Evolutionary conservation across 2,329 filamentous ascomycete genomes (phyloP).

Genomic region (Harringtonia lauricola): DNA sequence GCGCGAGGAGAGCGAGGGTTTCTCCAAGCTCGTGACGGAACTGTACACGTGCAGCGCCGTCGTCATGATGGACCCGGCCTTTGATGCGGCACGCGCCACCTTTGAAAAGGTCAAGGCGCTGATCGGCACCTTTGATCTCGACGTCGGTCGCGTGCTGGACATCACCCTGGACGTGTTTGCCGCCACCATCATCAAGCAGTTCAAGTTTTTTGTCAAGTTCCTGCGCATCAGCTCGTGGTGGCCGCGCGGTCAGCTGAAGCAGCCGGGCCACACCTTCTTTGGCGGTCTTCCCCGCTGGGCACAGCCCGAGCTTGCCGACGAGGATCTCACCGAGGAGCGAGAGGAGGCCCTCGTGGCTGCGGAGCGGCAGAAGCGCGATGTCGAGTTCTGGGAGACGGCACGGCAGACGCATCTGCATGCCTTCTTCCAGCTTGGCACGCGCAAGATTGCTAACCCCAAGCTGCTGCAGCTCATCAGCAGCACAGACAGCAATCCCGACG

Average conservation of each 20-base stretch:
- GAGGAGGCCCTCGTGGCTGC: conserved; percentile 49
- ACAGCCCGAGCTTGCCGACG: conserved; percentile 55
- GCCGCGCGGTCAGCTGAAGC: conserved; percentile 53
- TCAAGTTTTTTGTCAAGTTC: conserved; percentile 88
- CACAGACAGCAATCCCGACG: conserved; percentile 1
- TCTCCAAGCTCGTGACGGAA: conserved; percentile 91
- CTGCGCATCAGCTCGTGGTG: conserved; percentile 92
- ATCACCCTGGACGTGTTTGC: conserved; percentile 93
- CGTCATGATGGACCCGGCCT: conserved; percentile 47
- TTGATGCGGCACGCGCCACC: conserved; percentile 71
- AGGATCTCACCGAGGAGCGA: conserved; percentile 56
- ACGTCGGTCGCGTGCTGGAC: conserved; percentile 88
- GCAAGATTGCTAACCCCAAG: conserved; percentile 51
- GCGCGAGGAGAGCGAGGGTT: conserved; percentile 91
- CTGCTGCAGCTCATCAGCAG: conserved; percentile 31
- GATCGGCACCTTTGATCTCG: conserved; percentile 93
- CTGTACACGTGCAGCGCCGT: conserved; percentile 75
- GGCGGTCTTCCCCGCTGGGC: conserved; percentile 79
- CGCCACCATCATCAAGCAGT: conserved; percentile 84
- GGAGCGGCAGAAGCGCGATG: conserved; percentile 55
- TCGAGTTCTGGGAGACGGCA: conserved; percentile 72
- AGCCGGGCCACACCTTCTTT: conserved; percentile 31
- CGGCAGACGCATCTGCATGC: conserved; percentile 65
- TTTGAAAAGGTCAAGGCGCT: conserved; percentile 89
- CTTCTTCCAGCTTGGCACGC: conserved; percentile 79